Conservation (phyloP, 441 rosid genomes). For the Populus tomentosa region DNA sequence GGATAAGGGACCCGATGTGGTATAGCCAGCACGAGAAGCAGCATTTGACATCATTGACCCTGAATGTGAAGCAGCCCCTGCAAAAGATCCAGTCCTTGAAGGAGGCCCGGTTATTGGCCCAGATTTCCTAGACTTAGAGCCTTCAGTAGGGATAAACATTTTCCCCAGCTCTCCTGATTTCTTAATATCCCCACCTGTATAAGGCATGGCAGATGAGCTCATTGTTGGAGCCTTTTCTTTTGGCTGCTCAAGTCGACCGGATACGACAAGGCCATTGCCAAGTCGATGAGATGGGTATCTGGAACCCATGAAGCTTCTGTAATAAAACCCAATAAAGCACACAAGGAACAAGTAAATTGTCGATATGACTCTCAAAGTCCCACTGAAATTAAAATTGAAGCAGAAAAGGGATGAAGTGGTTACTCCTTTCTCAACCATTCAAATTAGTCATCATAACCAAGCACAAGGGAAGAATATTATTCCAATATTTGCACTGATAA, state of each 20-base stretch:
- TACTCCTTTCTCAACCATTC: too few species aligned
- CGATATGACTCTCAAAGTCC: neutral
- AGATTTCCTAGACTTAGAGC: conserved; percentile 48
- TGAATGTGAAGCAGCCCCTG: conserved; percentile 38
- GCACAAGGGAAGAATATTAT: neutral
- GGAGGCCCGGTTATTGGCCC: conserved; percentile 44
- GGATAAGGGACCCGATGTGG: conserved; percentile 46
- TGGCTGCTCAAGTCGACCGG: conserved; percentile 57
- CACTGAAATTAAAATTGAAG: neutral
- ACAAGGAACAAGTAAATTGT: neutral
- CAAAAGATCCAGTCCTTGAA: conserved; percentile 47
- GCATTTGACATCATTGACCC: conserved; percentile 37
- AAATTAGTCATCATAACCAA: neutral
- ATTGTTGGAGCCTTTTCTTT: conserved; percentile 47
- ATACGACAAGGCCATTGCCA: conserved; percentile 54
- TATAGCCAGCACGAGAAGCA: conserved; percentile 35
- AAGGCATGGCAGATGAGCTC: conserved; percentile 46
- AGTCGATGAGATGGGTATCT: conserved; percentile 54
- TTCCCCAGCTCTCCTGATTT: conserved; percentile 58
- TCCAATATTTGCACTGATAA: too few species aligned
- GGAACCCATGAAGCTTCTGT: conserved; percentile 38
- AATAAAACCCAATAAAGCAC: conserved; percentile 8
- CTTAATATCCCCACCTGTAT: conserved; percentile 52
- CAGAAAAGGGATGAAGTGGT: neutral
- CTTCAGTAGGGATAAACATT: conserved; percentile 47